Evolutionary conservation across 495 filamentous ascomycete genomes (phyloP).

Genomic region (Xylaria grammica): DNA sequence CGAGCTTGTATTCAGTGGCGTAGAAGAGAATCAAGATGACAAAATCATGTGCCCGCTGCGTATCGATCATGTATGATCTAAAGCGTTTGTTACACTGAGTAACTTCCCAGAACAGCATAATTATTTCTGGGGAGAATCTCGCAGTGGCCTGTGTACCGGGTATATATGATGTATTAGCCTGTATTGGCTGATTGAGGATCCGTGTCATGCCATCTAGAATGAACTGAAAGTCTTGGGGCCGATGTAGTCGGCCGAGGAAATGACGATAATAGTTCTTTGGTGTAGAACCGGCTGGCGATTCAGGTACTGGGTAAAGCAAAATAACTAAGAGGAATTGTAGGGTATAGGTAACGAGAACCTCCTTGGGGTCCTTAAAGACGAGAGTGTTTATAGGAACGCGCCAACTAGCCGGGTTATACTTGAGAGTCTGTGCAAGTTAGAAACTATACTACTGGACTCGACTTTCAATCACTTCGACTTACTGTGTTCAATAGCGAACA

Average conservation of each 20-base stretch:
- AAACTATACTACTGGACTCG: slow-evolving; percentile 2
- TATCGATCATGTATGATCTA: slow-evolving; percentile 95
- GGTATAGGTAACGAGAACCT: slow-evolving; percentile 88
- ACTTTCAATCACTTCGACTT: slow-evolving; percentile 39
- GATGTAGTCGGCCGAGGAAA: slow-evolving; percentile 87
- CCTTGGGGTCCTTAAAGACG: slow-evolving; percentile 91
- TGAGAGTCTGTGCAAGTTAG: slow-evolving; percentile 71
- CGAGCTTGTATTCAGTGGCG: slow-evolving; percentile 82
- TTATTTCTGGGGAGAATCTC: slow-evolving; percentile 93
- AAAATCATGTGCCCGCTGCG: slow-evolving; percentile 91
- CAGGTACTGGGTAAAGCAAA: slow-evolving; percentile 88
- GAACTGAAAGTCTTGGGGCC: slow-evolving; percentile 97
- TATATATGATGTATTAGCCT: slow-evolving; percentile 85
- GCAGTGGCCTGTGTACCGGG: slow-evolving; percentile 81
- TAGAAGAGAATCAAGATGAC: slow-evolving; percentile 91
- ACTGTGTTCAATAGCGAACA: slow-evolving; percentile 98
- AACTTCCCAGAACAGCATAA: slow-evolving; percentile 97
- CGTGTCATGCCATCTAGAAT: slow-evolving; percentile 94
- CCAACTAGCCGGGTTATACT: slow-evolving; percentile 96
- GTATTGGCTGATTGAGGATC: slow-evolving; percentile 89
- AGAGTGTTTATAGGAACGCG: slow-evolving; percentile 93
- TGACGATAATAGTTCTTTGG: slow-evolving; percentile 91
- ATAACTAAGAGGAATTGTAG: slow-evolving; percentile 89
- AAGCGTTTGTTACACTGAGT: slow-evolving; percentile 98
- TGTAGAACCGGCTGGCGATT: slow-evolving; percentile 61